A percentile compares a stretch with the other conserved stretches of the same genome.
Conservation (phyloP, 2,329 filamentous ascomycete species). For the Pseudofabraea citricarpa region DNA sequence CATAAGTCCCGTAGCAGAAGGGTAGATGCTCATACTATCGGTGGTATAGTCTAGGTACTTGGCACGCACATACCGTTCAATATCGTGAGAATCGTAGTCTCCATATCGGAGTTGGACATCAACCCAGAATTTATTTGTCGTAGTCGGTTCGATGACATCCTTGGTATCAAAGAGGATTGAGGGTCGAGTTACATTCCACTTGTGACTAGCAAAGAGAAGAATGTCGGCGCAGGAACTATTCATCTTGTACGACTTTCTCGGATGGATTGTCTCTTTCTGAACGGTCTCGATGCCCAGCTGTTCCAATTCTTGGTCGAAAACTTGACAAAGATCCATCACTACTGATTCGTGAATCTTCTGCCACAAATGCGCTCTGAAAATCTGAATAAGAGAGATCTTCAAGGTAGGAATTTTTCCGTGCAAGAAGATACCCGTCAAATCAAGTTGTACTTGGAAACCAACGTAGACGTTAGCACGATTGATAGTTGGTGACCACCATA, state of each 20-base stretch:
- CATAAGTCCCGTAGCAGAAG: constrained; percentile 94
- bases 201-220: constrained; percentile 92
- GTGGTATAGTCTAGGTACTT: constrained; percentile 99
- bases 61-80: constrained; percentile 93
- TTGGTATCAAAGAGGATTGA: constrained; percentile 95
- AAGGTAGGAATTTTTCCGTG: constrained; percentile 98
- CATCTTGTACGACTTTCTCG: constrained; percentile 99
- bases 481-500: constrained; percentile 94
- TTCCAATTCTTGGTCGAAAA: constrained; percentile 96
- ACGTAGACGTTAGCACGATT: constrained; percentile 97
- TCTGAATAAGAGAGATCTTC: constrained; percentile 97
- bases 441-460: constrained; percentile 97
- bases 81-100: constrained; percentile 98
- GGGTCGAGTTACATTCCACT: constrained; percentile 95
- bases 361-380: constrained; percentile 99
- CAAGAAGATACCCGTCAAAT: constrained; percentile 96
- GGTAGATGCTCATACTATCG: constrained; percentile 98
- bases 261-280: constrained; percentile 98
- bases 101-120: constrained; percentile 96
- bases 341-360: constrained; percentile 99
- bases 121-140: constrained; percentile 99
- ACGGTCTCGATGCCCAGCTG: constrained; percentile 95
- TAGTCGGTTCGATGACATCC: constrained; percentile 87
- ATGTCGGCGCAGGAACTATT: constrained; percentile 99
- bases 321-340: constrained; percentile 98